These are phyloP conservation scores for Monosporozyma yasuniensis DNA, from an alignment of 805 yeast genomes.

Conservation along the genomic window DNA sequence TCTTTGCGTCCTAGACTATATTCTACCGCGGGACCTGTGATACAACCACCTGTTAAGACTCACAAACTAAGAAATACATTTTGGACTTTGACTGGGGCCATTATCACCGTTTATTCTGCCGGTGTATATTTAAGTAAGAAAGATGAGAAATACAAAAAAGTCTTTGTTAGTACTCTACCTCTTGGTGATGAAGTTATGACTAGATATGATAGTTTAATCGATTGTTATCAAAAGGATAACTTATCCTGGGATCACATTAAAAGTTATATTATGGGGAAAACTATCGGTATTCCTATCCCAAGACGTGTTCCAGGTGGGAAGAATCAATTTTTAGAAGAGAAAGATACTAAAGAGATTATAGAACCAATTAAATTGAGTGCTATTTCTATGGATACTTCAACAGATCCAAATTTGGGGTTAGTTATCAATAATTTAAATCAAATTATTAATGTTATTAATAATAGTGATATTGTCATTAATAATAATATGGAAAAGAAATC, in stretches of 20 bases:
- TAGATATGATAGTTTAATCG: slow-evolving; percentile 35
- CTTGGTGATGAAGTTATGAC: slow-evolving; percentile 49
- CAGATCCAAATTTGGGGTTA: neutral
- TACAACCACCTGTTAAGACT: slow-evolving; percentile 2
- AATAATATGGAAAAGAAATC: slow-evolving; percentile 23
- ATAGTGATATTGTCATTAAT: neutral
- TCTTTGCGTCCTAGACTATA: neutral
- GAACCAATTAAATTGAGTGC: neutral
- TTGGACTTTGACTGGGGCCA: slow-evolving; percentile 25
- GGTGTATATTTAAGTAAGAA: slow-evolving; percentile 52
- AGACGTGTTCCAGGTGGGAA: slow-evolving; percentile 4
- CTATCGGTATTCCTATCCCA: slow-evolving; percentile 14
- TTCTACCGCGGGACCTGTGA: neutral
- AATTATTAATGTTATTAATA: slow-evolving; percentile 30
- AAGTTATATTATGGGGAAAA: slow-evolving; percentile 16
- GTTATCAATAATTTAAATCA: slow-evolving; percentile 28
- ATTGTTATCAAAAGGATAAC: slow-evolving; percentile 2
- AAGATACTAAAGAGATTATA: neutral
- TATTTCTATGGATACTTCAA: neutral
- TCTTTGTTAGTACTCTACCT: slow-evolving; percentile 57
- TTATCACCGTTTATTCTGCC: slow-evolving; percentile 41
- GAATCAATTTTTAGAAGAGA: neutral
- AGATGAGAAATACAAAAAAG: slow-evolving; percentile 55
- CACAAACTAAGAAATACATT: slow-evolving; percentile 29
- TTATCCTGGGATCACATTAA: slow-evolving; percentile 17